phyloP scores from a whole-genome alignment of 345 rosid species.

The Melaleuca alternifolia region DNA sequence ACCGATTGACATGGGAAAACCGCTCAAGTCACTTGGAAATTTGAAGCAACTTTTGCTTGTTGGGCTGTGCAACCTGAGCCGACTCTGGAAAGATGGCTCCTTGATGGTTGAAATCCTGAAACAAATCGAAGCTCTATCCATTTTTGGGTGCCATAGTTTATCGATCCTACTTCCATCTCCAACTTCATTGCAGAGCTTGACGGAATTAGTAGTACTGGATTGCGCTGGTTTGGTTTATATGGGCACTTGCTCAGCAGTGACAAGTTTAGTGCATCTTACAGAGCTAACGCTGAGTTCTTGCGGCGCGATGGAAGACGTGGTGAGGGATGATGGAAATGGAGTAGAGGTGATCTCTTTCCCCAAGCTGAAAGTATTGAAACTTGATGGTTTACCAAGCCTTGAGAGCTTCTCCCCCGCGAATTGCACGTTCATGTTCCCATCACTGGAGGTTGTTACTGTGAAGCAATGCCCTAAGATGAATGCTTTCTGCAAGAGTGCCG shows the following conservation, averaged over 20 bases:
- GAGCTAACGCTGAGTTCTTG: fast-evolving
- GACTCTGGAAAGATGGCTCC: fast-evolving
- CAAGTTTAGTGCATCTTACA: fast-evolving
- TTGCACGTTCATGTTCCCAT: background rate
- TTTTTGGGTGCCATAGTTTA: fast-evolving
- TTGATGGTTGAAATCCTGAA: background rate
- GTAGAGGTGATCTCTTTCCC: background rate
- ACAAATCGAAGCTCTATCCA: fast-evolving
- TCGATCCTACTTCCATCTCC: fast-evolving
- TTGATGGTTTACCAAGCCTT: background rate
- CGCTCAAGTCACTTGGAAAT: background rate
- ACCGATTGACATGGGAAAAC: too few relatives aligned
- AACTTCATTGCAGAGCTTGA: fast-evolving
- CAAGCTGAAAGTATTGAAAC: fast-evolving
- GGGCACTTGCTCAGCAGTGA: background rate
- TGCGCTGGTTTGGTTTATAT: fast-evolving
- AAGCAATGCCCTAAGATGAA: background rate
- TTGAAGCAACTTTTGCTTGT: fast-evolving
- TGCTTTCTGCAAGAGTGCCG: background rate
- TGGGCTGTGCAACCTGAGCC: fast-evolving
- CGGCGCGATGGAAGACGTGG: background rate
- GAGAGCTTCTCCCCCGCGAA: background rate
- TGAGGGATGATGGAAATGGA: fast-evolving
- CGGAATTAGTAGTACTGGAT: fast-evolving
- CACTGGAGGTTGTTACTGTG: fast-evolving